Percentiles rank a stretch among this genome's conserved stretches.
Conservation (phyloP, 768 basidiomycete species). For the Boletus patriciae region DNA sequence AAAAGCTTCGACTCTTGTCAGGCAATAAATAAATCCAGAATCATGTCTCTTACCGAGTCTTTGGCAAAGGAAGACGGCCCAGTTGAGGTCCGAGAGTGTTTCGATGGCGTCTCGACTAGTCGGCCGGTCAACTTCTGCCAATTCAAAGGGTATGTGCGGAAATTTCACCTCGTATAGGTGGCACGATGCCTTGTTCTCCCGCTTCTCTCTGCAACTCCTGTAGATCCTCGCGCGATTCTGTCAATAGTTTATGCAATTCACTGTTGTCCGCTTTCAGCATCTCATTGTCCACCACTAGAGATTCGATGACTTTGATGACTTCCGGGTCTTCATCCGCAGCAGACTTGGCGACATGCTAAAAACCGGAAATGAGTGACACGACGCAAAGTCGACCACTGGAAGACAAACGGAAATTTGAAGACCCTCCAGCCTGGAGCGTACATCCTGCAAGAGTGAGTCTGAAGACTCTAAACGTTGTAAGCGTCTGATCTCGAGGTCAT, state of each 20-base stretch:
- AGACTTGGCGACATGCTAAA: conserved; percentile 42
- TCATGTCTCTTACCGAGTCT: conserved; percentile 43
- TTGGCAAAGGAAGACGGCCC: conserved; percentile 43
- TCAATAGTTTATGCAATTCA: conserved; percentile 72
- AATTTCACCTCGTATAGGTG: conserved; percentile 44
- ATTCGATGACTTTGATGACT: conserved; percentile 69
- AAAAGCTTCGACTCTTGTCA: conserved; percentile 27
- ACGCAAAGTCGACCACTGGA: not conserved
- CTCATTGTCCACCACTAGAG: conserved; percentile 86
- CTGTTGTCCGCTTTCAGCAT: conserved; percentile 76
- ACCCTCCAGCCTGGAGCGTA: conserved; percentile 59
- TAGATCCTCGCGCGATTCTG: conserved; percentile 74
- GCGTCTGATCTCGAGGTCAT: conserved; percentile 61
- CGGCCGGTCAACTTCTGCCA: conserved; percentile 3
- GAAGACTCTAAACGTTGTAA: conserved; percentile 62
- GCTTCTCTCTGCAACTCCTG: conserved; percentile 68
- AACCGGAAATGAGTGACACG: conserved; percentile 18
- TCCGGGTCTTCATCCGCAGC: conserved; percentile 50
- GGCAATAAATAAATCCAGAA: conserved; percentile 30
- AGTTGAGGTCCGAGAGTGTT: conserved; percentile 44
- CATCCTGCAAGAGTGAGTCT: conserved; percentile 57
- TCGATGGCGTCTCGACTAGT: conserved; percentile 37
- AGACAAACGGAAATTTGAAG: conserved; percentile 56
- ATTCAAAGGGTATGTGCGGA: not conserved
- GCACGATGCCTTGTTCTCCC: conserved; percentile 64